Base-by-base conservation (phyloP, 2,329 filamentous ascomycete species). In the Chaetothyriales sp. region DNA sequence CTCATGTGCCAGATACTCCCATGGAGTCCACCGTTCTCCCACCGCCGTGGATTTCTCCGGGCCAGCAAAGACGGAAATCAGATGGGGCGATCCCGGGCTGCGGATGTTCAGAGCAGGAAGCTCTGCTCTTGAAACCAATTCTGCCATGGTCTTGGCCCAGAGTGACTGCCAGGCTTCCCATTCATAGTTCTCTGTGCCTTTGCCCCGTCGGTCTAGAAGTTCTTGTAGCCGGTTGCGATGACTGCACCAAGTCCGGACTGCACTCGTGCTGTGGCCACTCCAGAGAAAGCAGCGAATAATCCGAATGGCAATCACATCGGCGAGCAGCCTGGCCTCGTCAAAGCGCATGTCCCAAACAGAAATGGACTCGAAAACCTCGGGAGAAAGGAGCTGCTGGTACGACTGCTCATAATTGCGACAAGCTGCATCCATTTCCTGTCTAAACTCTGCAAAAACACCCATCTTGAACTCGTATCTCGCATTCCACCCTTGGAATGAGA, bases 401-500 rank as follows among this genome's bases (percentile, higher is more conserved):
- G 88, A 87, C 64, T 83, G 82, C 62, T 92, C 86, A 59, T 89
- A 95, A 49, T 86, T 88, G 44, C 88, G 79, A 61, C 86, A 74
- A 0, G 92, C 88, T 19, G 80, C 81, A 62, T 95, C 90, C 75
- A 90, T 86, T 64, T 96, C 92, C 63, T 93, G 86, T 7, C 92
- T 79, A 58, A 94, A 95, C 63, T 96, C 90, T 25, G 89, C 86
- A 62, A 96, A 86, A 0, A 95, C 74, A 5, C 83, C 90, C 18
- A 89, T 76, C 65, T 98, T 98, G 70, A 94, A 88, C 62, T 98
- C 90, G 66, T 95, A 95, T 15, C 90, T 82, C 49, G 93, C 83
- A 61, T 87, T 88, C 92, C 90, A 98, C 2, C 86, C 89, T 43
- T 87, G 81, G 8, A 83, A 72, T 1, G 88, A 85, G n/a, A 95